phyloP scores from a whole-genome alignment of 108 stramenopile species.

The Cylindrotheca closterium region DNA sequence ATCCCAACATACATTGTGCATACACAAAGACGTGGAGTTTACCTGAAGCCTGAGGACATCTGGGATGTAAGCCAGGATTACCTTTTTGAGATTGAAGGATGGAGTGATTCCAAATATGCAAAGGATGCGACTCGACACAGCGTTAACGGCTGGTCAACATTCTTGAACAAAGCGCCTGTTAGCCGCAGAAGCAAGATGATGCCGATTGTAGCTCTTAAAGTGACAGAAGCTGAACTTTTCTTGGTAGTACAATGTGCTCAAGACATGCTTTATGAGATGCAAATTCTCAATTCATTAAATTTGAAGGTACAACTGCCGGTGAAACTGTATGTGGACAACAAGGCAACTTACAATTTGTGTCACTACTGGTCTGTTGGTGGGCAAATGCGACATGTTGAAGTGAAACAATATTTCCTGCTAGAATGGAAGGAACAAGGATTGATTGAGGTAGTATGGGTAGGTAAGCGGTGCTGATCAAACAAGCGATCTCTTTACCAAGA shows the following conservation, averaged over 20 bases:
- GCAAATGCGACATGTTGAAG: conserved; percentile 10
- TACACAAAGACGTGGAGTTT: neutral
- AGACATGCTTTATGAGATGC: conserved; percentile 18
- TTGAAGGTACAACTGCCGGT: conserved; percentile 29
- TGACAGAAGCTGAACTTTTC: conserved; percentile 16
- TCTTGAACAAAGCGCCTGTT: conserved; percentile 9
- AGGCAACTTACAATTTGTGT: conserved; percentile 26
- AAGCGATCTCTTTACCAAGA: conserved; percentile 10
- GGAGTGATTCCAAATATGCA: conserved; percentile 8
- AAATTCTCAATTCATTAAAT: conserved; percentile 9
- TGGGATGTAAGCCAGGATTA: neutral
- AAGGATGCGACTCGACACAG: neutral
- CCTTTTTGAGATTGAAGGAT: neutral
- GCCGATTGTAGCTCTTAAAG: neutral
- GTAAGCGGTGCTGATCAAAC: neutral
- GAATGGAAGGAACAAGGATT: conserved; percentile 1
- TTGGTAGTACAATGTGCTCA: neutral
- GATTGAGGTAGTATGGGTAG: neutral
- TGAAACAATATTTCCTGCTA: neutral
- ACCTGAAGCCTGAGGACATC: neutral
- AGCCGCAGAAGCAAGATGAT: conserved; percentile 4
- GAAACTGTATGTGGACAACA: conserved; percentile 35
- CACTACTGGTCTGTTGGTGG: conserved; percentile 10
- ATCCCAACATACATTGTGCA: neutral
- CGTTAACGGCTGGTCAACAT: conserved; percentile 6